These are phyloP conservation scores for Cylindrodendrum hubeiense DNA, from an alignment of 2,329 filamentous ascomycete genomes.

Conservation along the genomic window DNA sequence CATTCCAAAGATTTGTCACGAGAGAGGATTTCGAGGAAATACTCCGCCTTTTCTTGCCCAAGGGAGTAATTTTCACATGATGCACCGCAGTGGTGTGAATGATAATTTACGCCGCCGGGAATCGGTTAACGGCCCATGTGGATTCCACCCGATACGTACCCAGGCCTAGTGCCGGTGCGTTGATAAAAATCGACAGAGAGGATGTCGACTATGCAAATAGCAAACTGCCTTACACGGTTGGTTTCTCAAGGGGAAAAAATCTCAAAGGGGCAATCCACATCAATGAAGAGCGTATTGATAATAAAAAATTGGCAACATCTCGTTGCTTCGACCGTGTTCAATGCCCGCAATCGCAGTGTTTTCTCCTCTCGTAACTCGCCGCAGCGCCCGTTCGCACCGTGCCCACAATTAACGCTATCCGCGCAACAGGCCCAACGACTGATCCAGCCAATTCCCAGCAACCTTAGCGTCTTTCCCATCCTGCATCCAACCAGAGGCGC, in stretches of 20 bases:
- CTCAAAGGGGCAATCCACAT: neutral
- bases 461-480: constrained; percentile 40
- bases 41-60: constrained; percentile 6
- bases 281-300: neutral
- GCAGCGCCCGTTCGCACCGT: constrained; percentile 1
- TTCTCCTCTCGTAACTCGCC: neutral
- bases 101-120: neutral
- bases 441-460: constrained; percentile 23
- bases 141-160: constrained; percentile 1
- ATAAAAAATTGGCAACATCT: neutral
- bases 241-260: neutral
- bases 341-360: neutral
- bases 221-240: neutral
- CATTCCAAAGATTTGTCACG: neutral
- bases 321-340: neutral
- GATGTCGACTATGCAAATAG: neutral
- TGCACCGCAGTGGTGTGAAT: neutral
- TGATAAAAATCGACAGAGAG: neutral
- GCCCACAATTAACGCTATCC: constrained; percentile 27
- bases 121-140: neutral
- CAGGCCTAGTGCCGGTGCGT: neutral
- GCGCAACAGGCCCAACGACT: constrained; percentile 3
- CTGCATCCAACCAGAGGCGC: constrained; percentile 43
- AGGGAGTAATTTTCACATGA: constrained; percentile 12
- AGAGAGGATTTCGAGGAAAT: neutral